Percentiles rank a stretch among this genome's conserved stretches.
These are phyloP conservation scores for Scheffersomyces insectosa DNA, from an alignment of 1,139 yeast genomes.

Conservation along the genomic window DNA sequence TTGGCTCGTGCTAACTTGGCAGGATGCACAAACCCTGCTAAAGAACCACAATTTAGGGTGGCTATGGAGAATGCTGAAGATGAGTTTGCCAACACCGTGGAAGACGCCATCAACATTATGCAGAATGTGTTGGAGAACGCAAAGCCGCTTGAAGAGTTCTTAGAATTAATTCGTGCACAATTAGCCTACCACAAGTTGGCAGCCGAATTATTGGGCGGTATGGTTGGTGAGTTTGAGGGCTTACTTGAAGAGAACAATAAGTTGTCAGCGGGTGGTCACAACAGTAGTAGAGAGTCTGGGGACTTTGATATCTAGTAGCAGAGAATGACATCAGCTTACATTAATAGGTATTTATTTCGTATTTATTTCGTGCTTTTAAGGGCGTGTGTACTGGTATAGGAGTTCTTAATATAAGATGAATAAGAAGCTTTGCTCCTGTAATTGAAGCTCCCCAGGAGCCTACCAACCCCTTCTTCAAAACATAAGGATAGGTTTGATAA, in stretches of 20 bases:
- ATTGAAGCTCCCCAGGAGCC: too few relatives aligned
- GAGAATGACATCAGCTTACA: not conserved
- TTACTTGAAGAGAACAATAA: constrained; percentile 52
- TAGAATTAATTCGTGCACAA: constrained; percentile 76
- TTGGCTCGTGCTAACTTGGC: constrained; percentile 69
- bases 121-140: constrained; percentile 78
- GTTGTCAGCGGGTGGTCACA: constrained; percentile 11
- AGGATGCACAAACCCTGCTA: constrained; percentile 69
- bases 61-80: constrained; percentile 86
- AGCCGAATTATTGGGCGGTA: constrained; percentile 62
- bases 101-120: constrained; percentile 84
- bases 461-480: not conserved
- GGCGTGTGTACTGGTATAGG: too few relatives aligned
- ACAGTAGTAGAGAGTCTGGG: constrained; percentile 36
- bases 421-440: not conserved
- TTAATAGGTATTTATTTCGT: too few relatives aligned
- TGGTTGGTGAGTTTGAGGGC: constrained; percentile 65
- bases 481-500: constrained; percentile 5
- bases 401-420: not conserved
- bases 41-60: constrained; percentile 73
- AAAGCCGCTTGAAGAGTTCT: constrained; percentile 67
- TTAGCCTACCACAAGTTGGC: constrained; percentile 82
- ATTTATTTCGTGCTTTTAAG: too few relatives aligned
- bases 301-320: constrained; percentile 43
- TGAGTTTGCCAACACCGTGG: constrained; percentile 87